Conservation (phyloP, 768 basidiomycete species). For the Tylopilus rubrobrunneus region DNA sequence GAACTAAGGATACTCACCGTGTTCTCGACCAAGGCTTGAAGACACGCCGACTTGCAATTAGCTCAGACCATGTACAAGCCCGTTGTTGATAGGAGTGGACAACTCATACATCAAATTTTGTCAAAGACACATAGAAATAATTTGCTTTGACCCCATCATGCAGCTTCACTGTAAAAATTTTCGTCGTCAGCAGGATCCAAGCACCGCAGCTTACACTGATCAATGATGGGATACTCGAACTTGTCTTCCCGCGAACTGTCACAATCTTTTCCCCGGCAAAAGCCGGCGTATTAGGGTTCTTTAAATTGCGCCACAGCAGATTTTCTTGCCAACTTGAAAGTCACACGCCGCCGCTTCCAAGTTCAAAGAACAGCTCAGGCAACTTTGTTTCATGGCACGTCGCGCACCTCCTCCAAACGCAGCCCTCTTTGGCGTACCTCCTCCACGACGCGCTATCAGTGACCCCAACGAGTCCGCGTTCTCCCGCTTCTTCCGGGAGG, state of each 20-base stretch:
- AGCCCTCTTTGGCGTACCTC: slow-evolving; percentile 44
- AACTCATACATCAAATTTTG: too few species aligned
- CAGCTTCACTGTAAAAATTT: not conserved
- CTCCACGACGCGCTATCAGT: slow-evolving; percentile 39
- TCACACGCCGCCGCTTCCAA: not conserved
- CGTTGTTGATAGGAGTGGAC: too few species aligned
- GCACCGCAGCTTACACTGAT: too few species aligned
- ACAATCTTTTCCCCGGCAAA: slow-evolving; percentile 7
- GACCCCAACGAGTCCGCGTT: slow-evolving; percentile 66
- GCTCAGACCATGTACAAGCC: too few species aligned
- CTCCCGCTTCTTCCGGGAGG: slow-evolving; percentile 50
- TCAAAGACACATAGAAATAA: too few species aligned
- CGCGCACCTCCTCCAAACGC: slow-evolving; percentile 57
- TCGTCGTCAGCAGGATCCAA: not conserved
- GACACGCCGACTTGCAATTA: not conserved
- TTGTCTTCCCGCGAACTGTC: not conserved
- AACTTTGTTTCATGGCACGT: slow-evolving; percentile 54
- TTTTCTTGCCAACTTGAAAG: not conserved
- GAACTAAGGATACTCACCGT: not conserved
- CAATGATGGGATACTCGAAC: too few species aligned
- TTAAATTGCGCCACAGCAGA: not conserved
- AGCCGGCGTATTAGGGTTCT: slow-evolving; percentile 1
- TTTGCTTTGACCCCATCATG: too few species aligned
- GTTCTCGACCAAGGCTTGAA: not conserved
- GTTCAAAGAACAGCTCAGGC: not conserved